phyloP scores from a whole-genome alignment of 441 rosid genomes.

The Arabidopsis lyrata region DNA sequence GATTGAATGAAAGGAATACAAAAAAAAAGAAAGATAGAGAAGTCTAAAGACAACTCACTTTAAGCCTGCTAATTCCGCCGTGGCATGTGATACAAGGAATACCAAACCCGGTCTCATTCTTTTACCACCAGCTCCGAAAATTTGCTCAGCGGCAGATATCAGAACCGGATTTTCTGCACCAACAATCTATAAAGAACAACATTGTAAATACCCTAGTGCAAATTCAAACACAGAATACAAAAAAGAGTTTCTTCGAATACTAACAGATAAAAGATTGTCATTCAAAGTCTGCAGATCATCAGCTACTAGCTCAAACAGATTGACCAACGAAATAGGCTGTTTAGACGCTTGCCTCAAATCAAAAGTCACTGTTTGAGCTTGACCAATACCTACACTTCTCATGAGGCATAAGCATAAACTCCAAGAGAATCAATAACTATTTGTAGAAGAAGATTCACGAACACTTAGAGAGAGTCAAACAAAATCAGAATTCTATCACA shows the following conservation, averaged over 20 bases:
- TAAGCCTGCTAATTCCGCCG: constrained; percentile 77
- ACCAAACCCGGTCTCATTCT: constrained; percentile 97
- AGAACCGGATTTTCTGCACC: constrained; percentile 96
- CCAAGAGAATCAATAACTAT: not conserved
- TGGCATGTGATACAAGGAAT: constrained; percentile 91
- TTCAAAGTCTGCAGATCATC: constrained; percentile 71
- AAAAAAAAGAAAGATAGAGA: not conserved
- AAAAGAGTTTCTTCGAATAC: constrained; percentile 36
- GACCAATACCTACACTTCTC: constrained; percentile 46
- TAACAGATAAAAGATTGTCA: constrained; percentile 84
- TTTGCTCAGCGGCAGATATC: constrained; percentile 95
- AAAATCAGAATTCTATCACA: not conserved
- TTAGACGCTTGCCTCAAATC: constrained; percentile 56
- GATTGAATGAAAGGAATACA: constrained; percentile 74
- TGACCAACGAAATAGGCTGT: constrained; percentile 54
- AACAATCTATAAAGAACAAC: constrained; percentile 65
- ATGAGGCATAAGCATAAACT: constrained; percentile 4
- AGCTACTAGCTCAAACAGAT: constrained; percentile 71
- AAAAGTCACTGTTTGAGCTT: constrained; percentile 50
- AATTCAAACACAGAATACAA: not conserved
- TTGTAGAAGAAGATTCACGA: not conserved
- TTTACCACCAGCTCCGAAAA: constrained; percentile 97
- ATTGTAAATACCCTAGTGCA: not conserved
- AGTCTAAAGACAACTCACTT: constrained; percentile 54
- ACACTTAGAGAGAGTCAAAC: not conserved